Base-by-base conservation (phyloP, 1,284 basidiomycete genomes). In the Ustilago esculenta region DNA sequence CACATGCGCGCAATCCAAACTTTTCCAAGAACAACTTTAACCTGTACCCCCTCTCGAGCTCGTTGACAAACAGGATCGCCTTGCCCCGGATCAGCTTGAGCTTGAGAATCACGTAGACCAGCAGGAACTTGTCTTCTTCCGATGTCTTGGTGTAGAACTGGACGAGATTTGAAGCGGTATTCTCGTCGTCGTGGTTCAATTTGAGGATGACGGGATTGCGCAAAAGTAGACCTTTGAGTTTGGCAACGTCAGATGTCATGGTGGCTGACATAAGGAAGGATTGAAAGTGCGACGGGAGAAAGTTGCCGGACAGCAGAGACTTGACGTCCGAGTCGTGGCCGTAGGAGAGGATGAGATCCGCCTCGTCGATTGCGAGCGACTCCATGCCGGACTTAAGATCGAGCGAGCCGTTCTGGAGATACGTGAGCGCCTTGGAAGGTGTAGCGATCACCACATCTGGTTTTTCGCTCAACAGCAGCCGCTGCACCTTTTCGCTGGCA, bases 211-310 rank as follows among this genome's bases (percentile, higher is more conserved):
- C 93, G 4, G 94, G 94, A 83, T 90, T 92, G 37, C 92, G 86
- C 23, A 98, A 84, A 4, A 91, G 87, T 27, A 98, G 85, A 5
- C 92, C 92, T 82, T 96, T 95, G 54, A 99, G 85, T 64, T 88
- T 86, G 76, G 94, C 90, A 4, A 98, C 92, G 76, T 98, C 96
- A 73, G 94, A 91, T 17, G 93, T 94, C 88, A 99, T 90, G 0
- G 96, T 99, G 3, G 96, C 96, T 80, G 91, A 94, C 93, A 98
- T 97, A 43, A 98, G 85, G 82, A 95, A 95, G 8, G 91, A 92
- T 82, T 98, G 96, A 75, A 91, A 92, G 39, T 95, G 87, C 76
- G 90, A 91, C 12, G 95, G 94, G 6, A 98, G 86, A 30, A 66
- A 75, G 47, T 65, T 67, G 18, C 90, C 90, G 47, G 86, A 86